Conservation (phyloP, 305 asterid species). For the Salvia sclarea region DNA sequence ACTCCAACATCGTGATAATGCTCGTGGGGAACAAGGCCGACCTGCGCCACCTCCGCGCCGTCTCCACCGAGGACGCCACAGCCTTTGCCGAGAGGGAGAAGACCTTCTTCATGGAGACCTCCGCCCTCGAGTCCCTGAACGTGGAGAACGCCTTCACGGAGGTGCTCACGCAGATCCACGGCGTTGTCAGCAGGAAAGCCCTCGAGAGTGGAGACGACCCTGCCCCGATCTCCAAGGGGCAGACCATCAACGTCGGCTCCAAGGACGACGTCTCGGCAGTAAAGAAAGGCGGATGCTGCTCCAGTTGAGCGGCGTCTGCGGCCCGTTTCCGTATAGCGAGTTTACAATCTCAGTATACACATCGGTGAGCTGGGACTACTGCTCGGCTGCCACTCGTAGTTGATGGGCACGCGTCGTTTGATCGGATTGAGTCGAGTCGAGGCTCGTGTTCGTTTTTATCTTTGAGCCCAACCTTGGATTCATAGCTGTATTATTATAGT, state of each 20-base stretch:
- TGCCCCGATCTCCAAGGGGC: constrained; percentile 61
- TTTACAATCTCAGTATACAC: constrained; percentile 26
- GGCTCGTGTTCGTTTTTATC: constrained; percentile 12
- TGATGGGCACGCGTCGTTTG: constrained; percentile 21
- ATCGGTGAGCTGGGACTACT: constrained; percentile 23
- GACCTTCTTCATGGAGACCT: constrained; percentile 63
- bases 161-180: constrained; percentile 64
- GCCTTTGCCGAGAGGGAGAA: constrained; percentile 62
- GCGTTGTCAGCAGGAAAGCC: constrained; percentile 65
- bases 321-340: not conserved
- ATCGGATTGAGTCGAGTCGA: constrained; percentile 22
- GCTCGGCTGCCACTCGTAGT: constrained; percentile 23
- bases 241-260: constrained; percentile 56
- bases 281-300: constrained; percentile 65
- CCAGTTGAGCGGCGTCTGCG: constrained; percentile 35
- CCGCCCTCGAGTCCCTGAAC: constrained; percentile 61
- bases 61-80: constrained; percentile 55
- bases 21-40: constrained; percentile 69
- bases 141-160: constrained; percentile 68
- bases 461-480: not conserved
- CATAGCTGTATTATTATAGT: constrained; percentile 34
- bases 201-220: constrained; percentile 62
- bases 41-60: constrained; percentile 66
- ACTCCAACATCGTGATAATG: constrained; percentile 60
- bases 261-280: constrained; percentile 68